A percentile compares a stretch with the other conserved stretches of the same genome.
These are phyloP conservation scores for Kuraishia ogatae DNA, from an alignment of 805 yeast genomes.

Conservation along the genomic window DNA sequence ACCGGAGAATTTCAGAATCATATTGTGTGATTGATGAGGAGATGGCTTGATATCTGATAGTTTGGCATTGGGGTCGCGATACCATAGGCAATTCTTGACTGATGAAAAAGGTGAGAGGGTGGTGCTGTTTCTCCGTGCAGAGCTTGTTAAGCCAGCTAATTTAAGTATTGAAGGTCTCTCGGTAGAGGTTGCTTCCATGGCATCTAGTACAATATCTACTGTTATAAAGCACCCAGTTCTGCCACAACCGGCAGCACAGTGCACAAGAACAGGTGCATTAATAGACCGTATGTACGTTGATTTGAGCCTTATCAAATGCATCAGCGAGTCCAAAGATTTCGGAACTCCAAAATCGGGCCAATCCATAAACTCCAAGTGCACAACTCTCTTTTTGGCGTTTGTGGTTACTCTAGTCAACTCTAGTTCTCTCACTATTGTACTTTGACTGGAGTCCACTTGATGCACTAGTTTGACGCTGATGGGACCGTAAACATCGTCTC, in stretches of 20 bases:
- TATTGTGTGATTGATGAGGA: not conserved
- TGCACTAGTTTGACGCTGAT: not conserved
- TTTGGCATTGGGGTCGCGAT: not conserved
- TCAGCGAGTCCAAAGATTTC: constrained; percentile 19
- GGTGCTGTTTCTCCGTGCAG: not conserved
- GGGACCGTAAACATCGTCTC: constrained; percentile 39
- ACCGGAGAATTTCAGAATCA: constrained; percentile 11
- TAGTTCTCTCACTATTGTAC: constrained; percentile 9
- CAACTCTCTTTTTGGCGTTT: constrained; percentile 32
- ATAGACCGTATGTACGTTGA: constrained; percentile 7
- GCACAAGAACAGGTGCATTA: constrained; percentile 55
- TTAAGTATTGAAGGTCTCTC: not conserved
- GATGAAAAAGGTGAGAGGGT: not conserved
- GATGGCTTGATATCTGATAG: not conserved
- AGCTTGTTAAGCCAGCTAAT: not conserved
- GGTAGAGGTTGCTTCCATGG: not conserved
- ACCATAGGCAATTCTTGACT: not conserved
- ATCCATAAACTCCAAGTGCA: constrained; percentile 66
- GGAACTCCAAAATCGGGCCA: constrained; percentile 81
- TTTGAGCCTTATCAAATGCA: constrained; percentile 26
- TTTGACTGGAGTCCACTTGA: constrained; percentile 9
- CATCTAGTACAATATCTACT: constrained; percentile 26
- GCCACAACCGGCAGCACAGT: constrained; percentile 97
- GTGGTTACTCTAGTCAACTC: constrained; percentile 17
- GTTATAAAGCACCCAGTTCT: constrained; percentile 81